These are phyloP conservation scores for Tylopilus vinaceipallidus DNA, from an alignment of 768 basidiomycete species.

Conservation along the genomic window DNA sequence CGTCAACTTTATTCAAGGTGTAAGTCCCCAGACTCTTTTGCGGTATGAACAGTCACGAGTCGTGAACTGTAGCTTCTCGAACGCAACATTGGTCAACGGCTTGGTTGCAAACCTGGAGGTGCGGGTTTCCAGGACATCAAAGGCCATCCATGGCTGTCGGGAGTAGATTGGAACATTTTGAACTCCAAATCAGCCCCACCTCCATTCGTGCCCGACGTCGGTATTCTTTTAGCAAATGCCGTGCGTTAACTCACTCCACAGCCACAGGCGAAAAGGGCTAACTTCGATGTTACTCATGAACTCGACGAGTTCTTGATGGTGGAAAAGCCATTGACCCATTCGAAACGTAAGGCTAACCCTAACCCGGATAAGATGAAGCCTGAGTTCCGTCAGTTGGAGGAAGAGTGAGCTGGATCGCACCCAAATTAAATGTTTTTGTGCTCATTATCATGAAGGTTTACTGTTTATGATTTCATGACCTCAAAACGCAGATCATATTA, in stretches of 20 bases:
- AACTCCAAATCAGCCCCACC: conserved; percentile 69
- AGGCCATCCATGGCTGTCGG: conserved; percentile 80
- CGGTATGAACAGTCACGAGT: conserved; percentile 11
- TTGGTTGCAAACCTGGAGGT: conserved; percentile 74
- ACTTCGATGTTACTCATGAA: conserved; percentile 97
- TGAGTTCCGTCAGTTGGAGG: conserved; percentile 89
- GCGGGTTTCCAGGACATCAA: conserved; percentile 78
- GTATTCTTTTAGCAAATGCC: conserved; percentile 33
- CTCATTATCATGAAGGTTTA: conserved; percentile 59
- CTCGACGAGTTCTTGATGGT: conserved; percentile 96
- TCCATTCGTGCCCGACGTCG: conserved; percentile 89
- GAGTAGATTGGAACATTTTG: conserved; percentile 78
- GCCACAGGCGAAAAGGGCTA: conserved; percentile 86
- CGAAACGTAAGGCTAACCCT: conserved; percentile 84
- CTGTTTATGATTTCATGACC: conserved; percentile 78
- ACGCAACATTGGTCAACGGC: conserved; percentile 69
- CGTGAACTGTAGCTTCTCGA: conserved; percentile 66
- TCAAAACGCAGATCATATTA: conserved; percentile 83
- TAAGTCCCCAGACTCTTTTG: conserved; percentile 37
- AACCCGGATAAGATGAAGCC: conserved; percentile 88
- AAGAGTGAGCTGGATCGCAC: conserved; percentile 58
- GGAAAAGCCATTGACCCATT: conserved; percentile 95
- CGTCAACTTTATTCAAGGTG: conserved; percentile 62
- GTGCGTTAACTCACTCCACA: background rate
- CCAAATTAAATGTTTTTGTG: background rate